Evolutionary conservation across 140 eudicot genomes (phyloP).

Genomic region (Ambrosia hybrid): DNA sequence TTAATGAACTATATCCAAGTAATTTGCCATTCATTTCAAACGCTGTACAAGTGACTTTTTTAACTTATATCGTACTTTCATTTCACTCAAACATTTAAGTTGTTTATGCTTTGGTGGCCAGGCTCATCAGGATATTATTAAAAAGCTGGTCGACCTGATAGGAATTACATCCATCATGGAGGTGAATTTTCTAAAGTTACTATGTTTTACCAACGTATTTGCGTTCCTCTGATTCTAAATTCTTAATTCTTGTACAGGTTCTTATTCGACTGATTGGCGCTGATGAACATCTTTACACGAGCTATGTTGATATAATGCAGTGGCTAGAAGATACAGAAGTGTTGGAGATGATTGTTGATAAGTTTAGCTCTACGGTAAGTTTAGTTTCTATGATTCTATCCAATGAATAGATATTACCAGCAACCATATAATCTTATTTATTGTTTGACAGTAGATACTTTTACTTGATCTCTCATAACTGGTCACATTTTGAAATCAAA

Average conservation of each 20-base stretch:
- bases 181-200: conserved; percentile 42
- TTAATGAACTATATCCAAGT: conserved; percentile 88
- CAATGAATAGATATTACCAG: not conserved
- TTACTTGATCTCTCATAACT: not conserved
- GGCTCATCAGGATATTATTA: conserved; percentile 89
- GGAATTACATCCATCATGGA: conserved; percentile 98
- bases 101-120: conserved; percentile 27
- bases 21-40: conserved; percentile 29
- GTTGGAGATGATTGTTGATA: conserved; percentile 90
- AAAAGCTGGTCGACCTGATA: conserved; percentile 83
- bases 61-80: not conserved
- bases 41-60: conserved; percentile 4
- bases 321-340: conserved; percentile 95
- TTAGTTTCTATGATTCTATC: conserved; percentile 20
- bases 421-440: not conserved
- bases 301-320: conserved; percentile 64
- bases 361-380: conserved; percentile 89
- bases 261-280: conserved; percentile 94
- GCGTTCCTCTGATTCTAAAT: conserved; percentile 24
- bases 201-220: not conserved
- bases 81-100: conserved; percentile 6
- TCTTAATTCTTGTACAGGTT: conserved; percentile 54
- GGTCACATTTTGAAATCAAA: not conserved
- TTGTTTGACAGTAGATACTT: not conserved
- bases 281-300: conserved; percentile 87